Conservation (phyloP, 768 basidiomycete genomes). For the Dendrothele bispora region DNA sequence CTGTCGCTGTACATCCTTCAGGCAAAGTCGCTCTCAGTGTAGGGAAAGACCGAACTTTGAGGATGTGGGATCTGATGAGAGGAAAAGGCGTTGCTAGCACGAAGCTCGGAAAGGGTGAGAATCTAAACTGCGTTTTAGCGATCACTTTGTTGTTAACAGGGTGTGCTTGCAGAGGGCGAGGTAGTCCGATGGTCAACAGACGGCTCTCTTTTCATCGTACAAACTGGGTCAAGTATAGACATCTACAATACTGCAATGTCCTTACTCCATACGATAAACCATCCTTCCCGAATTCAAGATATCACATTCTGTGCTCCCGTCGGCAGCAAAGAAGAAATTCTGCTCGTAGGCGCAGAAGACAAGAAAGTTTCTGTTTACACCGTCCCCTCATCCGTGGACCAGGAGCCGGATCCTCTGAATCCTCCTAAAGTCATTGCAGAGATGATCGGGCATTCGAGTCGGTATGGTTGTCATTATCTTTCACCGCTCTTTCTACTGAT, state of each 20-base stretch:
- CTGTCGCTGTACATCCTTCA: slow-evolving; percentile 88
- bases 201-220: slow-evolving; percentile 80
- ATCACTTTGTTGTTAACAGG: background rate
- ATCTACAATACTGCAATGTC: slow-evolving; percentile 88
- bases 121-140: background rate
- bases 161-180: slow-evolving; percentile 65
- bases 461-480: slow-evolving; percentile 49
- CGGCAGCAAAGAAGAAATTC: slow-evolving; percentile 50
- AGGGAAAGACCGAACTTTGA: slow-evolving; percentile 82
- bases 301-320: slow-evolving; percentile 70
- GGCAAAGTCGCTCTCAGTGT: slow-evolving; percentile 91
- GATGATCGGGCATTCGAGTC: slow-evolving; percentile 81
- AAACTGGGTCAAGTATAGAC: slow-evolving; percentile 73
- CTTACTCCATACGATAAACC: slow-evolving; percentile 68
- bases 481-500: slow-evolving; percentile 2
- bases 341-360: slow-evolving; percentile 89
- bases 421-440: slow-evolving; percentile 63
- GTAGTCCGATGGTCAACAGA: slow-evolving; percentile 84
- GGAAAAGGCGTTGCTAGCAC: slow-evolving; percentile 88
- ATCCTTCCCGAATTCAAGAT: slow-evolving; percentile 84
- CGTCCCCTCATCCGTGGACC: slow-evolving; percentile 38
- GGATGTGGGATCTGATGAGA: slow-evolving; percentile 99
- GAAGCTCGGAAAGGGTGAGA: slow-evolving; percentile 83
- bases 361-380: slow-evolving; percentile 82
- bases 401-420: background rate